Conservation (phyloP, 2,329 filamentous ascomycete species). For the Ophiostoma triangulosporum region DNA sequence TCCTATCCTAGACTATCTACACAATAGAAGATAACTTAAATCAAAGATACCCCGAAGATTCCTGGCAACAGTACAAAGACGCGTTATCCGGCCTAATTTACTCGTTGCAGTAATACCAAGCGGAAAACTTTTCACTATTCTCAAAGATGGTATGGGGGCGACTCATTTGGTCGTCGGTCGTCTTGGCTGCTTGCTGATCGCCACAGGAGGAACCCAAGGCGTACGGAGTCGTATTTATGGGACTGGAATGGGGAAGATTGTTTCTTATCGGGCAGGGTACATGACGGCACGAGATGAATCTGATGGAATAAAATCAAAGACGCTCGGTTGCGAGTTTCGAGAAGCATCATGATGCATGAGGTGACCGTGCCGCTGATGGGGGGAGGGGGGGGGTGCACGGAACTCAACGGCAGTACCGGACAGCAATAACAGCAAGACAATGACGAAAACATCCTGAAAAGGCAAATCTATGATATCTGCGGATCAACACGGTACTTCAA, state of each 20-base stretch:
- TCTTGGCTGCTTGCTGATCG: background rate
- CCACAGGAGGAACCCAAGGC: too few relatives aligned
- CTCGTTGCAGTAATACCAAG: constrained; percentile 4
- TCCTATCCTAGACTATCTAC: background rate
- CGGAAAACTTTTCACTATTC: background rate
- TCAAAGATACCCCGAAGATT: background rate
- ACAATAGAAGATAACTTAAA: background rate
- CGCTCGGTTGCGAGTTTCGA: too few relatives aligned
- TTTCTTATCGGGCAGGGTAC: too few relatives aligned
- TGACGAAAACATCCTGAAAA: background rate
- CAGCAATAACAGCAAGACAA: too few relatives aligned
- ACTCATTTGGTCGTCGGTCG: background rate
- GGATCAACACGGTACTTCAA: too few relatives aligned
- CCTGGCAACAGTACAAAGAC: background rate
- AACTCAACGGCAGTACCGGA: background rate
- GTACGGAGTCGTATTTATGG: too few relatives aligned
- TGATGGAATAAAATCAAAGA: too few relatives aligned
- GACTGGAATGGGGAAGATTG: too few relatives aligned
- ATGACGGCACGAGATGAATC: too few relatives aligned
- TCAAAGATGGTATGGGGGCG: background rate
- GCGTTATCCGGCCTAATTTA: constrained; percentile 2
- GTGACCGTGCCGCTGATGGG: too few relatives aligned
- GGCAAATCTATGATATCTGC: background rate
- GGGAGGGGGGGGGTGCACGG: background rate
- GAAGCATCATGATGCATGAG: too few relatives aligned